These are phyloP conservation scores for Amanita jacksonii DNA, from an alignment of 768 basidiomycete genomes.

Conservation along the genomic window DNA sequence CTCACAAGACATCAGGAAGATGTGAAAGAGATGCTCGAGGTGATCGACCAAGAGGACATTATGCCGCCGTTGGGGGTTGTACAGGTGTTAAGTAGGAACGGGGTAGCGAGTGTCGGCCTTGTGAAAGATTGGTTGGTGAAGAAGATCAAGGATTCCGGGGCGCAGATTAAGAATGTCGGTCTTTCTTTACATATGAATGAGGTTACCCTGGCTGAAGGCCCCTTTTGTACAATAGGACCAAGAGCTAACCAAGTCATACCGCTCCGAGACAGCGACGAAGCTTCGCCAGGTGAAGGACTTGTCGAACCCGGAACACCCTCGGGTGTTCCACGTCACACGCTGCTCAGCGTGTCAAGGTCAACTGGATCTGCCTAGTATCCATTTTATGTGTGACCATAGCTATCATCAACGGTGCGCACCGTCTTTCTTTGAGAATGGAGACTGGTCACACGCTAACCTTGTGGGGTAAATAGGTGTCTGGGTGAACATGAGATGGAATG, in stretches of 20 bases:
- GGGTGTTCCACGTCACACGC: constrained; percentile 89
- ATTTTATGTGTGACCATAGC: constrained; percentile 98
- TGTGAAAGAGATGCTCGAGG: constrained; percentile 58
- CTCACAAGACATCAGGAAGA: constrained; percentile 64
- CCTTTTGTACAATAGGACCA: constrained; percentile 51
- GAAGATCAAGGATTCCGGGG: constrained; percentile 62
- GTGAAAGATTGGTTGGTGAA: constrained; percentile 86
- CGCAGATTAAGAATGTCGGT: constrained; percentile 75
- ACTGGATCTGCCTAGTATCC: constrained; percentile 86
- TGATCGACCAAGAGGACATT: constrained; percentile 72
- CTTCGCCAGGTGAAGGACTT: constrained; percentile 76
- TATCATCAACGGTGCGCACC: constrained; percentile 94
- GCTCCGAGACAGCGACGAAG: constrained; percentile 72
- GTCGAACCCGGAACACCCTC: constrained; percentile 66
- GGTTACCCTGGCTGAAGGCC: constrained; percentile 6
- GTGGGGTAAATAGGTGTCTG: constrained; percentile 70
- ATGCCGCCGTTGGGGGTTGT: constrained; percentile 88
- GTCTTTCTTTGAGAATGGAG: constrained; percentile 6
- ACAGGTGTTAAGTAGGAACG: constrained; percentile 81
- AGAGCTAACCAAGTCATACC: constrained; percentile 80
- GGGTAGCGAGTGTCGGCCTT: constrained; percentile 83
- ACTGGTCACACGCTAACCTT: not conserved
- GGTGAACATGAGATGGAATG: constrained; percentile 86
- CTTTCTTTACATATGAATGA: not conserved
- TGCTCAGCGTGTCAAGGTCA: constrained; percentile 86